Percentiles rank a stretch among this genome's conserved stretches.
Conservation (phyloP, 2,329 filamentous ascomycete species). For the Didymella arachidicola region DNA sequence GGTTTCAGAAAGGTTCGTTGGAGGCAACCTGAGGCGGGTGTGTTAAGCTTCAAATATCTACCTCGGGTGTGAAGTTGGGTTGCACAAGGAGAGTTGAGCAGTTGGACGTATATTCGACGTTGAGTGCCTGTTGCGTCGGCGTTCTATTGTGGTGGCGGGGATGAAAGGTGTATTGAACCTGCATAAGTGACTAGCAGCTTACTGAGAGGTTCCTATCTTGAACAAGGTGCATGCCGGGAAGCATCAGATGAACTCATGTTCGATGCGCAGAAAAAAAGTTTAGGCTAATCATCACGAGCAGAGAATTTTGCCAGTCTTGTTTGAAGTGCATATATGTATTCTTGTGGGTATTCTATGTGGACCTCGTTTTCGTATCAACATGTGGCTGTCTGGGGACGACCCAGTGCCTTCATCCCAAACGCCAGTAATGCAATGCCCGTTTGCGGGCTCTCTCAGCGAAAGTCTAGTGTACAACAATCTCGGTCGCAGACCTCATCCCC, state of each 20-base stretch:
- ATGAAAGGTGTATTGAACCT: neutral
- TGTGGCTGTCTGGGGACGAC: neutral
- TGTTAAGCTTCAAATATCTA: neutral
- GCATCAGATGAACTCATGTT: neutral
- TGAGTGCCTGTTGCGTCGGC: neutral
- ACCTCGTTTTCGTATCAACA: constrained; percentile 20
- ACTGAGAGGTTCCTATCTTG: no score
- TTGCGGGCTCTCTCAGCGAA: constrained; percentile 11
- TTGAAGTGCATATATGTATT: constrained; percentile 9
- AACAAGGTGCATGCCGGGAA: neutral
- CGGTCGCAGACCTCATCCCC: constrained; percentile 15
- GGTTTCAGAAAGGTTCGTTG: constrained; percentile 4
- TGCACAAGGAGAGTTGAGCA: no score
- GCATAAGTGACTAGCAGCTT: no score
- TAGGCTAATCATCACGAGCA: neutral
- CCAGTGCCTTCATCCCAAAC: constrained; percentile 5
- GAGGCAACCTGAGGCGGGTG: constrained; percentile 1
- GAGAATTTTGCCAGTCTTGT: neutral
- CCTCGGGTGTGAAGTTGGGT: neutral
- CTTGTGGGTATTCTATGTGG: constrained; percentile 1
- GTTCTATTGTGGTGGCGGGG: neutral
- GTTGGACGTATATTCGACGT: neutral
- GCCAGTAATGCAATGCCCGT: constrained; percentile 10
- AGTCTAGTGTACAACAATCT: constrained; percentile 10
- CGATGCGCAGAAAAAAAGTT: no score